phyloP scores from a whole-genome alignment of 2,329 filamentous ascomycete species.

The Botrytis medusae region DNA sequence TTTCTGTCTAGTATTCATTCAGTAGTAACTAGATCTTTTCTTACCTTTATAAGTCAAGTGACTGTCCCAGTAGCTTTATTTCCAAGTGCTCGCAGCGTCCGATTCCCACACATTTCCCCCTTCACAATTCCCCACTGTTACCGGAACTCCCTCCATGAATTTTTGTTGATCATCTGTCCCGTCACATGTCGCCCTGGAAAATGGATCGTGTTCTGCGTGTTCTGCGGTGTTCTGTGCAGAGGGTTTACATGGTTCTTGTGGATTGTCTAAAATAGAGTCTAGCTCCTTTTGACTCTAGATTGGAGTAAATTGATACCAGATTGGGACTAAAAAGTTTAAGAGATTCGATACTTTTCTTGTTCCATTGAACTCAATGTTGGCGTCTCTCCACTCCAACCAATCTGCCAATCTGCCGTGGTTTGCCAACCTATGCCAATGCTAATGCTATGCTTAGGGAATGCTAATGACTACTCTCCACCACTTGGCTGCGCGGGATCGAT shows the following conservation, averaged over 20 bases:
- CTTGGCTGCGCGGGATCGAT: conserved; percentile 13
- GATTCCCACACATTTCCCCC: not conserved
- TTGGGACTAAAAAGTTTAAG: not conserved
- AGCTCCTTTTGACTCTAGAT: not conserved
- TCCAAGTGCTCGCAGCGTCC: not conserved
- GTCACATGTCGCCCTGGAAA: conserved; percentile 17
- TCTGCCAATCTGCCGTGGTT: not conserved
- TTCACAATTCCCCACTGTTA: not conserved
- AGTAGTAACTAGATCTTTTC: not conserved
- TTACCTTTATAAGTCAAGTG: not conserved
- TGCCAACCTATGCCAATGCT: not conserved
- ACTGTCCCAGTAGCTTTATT: too few relatives aligned
- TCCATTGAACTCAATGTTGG: not conserved
- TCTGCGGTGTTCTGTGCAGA: not conserved
- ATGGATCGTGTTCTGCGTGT: conserved; percentile 6
- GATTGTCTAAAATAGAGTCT: not conserved
- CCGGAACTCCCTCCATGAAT: not conserved
- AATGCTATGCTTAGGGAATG: not conserved
- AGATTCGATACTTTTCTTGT: not conserved
- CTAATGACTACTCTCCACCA: not conserved
- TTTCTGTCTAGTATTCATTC: not conserved
- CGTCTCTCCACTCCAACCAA: not conserved
- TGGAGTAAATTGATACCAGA: not conserved
- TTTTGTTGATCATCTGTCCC: not conserved
- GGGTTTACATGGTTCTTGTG: not conserved